These are phyloP conservation scores for Daucus carota DNA, from an alignment of 129 eudicot genomes.

Conservation along the genomic window DNA sequence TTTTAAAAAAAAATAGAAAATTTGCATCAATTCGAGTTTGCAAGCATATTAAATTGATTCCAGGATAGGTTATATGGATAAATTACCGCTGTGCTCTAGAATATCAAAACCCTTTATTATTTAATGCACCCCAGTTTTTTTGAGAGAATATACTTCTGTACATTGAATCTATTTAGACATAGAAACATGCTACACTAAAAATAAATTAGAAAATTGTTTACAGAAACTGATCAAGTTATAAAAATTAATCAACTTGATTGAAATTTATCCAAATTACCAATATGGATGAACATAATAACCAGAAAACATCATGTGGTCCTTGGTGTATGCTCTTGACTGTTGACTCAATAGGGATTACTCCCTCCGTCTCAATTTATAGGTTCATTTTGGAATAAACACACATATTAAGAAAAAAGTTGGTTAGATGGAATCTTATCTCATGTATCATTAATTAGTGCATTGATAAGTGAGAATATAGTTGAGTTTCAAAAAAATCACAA, in stretches of 20 bases:
- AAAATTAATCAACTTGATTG: background rate
- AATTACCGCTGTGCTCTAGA: background rate
- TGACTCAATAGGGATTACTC: no score
- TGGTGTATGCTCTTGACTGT: background rate
- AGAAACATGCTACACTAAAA: background rate
- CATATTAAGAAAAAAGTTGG: no score
- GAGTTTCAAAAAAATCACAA: no score
- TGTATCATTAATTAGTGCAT: no score
- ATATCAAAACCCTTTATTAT: background rate
- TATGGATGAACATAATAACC: background rate
- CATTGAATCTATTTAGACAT: background rate
- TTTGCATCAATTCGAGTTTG: no score
- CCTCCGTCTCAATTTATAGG: no score
- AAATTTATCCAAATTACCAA: background rate
- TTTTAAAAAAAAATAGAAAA: no score
- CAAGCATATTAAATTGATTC: no score
- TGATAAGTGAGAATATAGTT: no score
- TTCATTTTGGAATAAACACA: no score
- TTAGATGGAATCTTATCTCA: no score
- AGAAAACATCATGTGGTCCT: background rate
- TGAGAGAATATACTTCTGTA: background rate
- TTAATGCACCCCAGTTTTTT: background rate
- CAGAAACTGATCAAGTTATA: background rate
- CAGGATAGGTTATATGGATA: no score
- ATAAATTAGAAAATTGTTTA: background rate